These are phyloP conservation scores for Xylaria sp. DNA, from an alignment of 2,329 filamentous ascomycete genomes.

Conservation along the genomic window DNA sequence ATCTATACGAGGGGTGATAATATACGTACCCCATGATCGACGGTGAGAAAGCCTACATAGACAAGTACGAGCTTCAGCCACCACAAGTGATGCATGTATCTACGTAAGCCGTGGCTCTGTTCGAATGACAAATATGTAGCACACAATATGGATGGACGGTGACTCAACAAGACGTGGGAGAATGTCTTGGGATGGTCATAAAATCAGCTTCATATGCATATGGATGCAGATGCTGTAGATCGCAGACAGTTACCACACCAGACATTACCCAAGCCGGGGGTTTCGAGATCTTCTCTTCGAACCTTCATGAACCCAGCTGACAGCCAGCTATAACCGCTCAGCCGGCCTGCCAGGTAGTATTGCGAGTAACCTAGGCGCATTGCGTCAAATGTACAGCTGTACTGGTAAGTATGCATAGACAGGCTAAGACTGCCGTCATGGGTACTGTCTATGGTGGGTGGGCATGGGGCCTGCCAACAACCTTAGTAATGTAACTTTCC, in stretches of 20 bases:
- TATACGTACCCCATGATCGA: no score
- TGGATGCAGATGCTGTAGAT: neutral
- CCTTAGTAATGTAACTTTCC: neutral
- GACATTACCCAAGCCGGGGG: no score
- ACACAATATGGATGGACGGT: neutral
- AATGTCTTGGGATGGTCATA: neutral
- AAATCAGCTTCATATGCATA: neutral
- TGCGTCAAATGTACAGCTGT: neutral
- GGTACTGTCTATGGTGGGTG: neutral
- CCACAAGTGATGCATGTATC: neutral
- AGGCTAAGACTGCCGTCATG: neutral
- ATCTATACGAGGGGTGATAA: no score
- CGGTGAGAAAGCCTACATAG: no score
- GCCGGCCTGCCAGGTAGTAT: no score
- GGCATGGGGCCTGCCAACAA: neutral
- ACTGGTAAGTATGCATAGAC: neutral
- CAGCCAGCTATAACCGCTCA: neutral
- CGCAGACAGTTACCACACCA: neutral
- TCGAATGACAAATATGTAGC: neutral
- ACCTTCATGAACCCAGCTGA: neutral
- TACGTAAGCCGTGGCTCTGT: neutral
- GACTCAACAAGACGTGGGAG: neutral
- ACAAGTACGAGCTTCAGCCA: neutral
- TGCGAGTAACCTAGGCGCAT: no score
- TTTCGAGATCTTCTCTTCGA: no score